phyloP scores from a whole-genome alignment of 192 early-diverging fungal genomes.

The Backusella liffmaniae region DNA sequence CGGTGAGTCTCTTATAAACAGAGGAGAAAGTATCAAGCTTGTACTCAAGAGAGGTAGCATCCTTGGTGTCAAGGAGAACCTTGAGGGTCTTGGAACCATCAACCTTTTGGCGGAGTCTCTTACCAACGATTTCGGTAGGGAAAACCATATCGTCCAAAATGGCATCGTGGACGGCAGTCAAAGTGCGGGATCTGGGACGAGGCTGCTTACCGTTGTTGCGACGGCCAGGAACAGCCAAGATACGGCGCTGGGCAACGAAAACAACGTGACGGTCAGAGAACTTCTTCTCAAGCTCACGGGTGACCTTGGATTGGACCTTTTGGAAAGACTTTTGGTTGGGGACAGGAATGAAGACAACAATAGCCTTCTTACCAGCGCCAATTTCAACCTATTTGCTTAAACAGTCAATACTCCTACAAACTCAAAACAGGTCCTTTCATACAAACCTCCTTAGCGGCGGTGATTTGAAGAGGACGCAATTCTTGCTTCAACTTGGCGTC shows the following conservation, averaged over 20 bases:
- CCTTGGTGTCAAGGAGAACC: conserved; percentile 96
- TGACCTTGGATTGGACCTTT: conserved; percentile 92
- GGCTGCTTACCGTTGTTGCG: conserved; percentile 86
- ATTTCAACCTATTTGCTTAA: conserved; percentile 68
- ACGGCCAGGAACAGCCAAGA: conserved; percentile 91
- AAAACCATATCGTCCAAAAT: conserved; percentile 96
- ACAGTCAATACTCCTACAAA: neutral
- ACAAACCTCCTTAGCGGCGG: conserved; percentile 87
- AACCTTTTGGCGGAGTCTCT: conserved; percentile 94
- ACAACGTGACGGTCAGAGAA: conserved; percentile 99
- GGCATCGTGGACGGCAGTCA: conserved; percentile 95
- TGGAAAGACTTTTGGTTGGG: conserved; percentile 93
- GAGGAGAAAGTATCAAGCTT: conserved; percentile 97
- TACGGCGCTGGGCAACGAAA: conserved; percentile 89
- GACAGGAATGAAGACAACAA: conserved; percentile 96
- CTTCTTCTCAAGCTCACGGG: conserved; percentile 99
- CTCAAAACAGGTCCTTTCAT: neutral
- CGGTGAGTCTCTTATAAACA: conserved; percentile 92
- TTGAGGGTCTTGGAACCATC: conserved; percentile 94
- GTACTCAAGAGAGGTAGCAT: conserved; percentile 96
- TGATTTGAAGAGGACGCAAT: conserved; percentile 93
- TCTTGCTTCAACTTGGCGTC: conserved; percentile 97
- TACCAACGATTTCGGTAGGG: conserved; percentile 99
- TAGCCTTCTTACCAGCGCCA: conserved; percentile 92
- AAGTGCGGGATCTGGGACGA: conserved; percentile 93